Evolutionary conservation across 495 filamentous ascomycete species (phyloP).

Genomic region (Aspergillus nidulans): DNA sequence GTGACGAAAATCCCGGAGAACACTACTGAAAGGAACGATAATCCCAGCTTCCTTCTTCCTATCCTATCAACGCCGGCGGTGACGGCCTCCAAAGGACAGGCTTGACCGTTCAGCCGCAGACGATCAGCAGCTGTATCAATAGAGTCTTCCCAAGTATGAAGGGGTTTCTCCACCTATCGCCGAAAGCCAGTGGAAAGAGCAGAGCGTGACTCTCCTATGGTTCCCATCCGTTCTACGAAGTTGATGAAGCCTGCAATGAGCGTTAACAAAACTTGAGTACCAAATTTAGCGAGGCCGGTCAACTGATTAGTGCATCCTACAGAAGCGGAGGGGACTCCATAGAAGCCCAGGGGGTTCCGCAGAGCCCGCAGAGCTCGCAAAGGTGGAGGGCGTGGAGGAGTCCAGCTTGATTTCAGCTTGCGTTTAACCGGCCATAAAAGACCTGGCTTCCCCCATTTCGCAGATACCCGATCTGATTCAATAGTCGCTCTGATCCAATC

Average conservation of each 20-base stretch:
- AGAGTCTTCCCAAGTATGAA: constrained; percentile 8
- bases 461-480: constrained; percentile 12
- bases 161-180: not conserved
- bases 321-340: not conserved
- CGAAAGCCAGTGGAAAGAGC: not conserved
- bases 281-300: constrained; percentile 6
- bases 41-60: constrained; percentile 1
- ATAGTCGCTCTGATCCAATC: constrained; percentile 43
- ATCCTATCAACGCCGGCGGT: constrained; percentile 6
- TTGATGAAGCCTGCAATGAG: constrained; percentile 19
- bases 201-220: constrained; percentile 8
- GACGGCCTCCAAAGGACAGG: constrained; percentile 1
- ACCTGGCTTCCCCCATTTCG: constrained; percentile 13
- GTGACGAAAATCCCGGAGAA: not conserved
- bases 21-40: not conserved
- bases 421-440: not conserved
- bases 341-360: too few relatives aligned
- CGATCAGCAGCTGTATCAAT: constrained; percentile 14
- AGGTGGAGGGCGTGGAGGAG: too few relatives aligned
- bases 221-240: constrained; percentile 26
- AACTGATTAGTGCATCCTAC: constrained; percentile 7
- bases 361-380: not conserved
- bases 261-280: constrained; percentile 3
- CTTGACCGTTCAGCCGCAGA: constrained; percentile 13
- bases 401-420: constrained; percentile 14